Evolutionary conservation across 2,329 filamentous ascomycete genomes (phyloP).

Genomic region (Thielaviopsis euricoi): DNA sequence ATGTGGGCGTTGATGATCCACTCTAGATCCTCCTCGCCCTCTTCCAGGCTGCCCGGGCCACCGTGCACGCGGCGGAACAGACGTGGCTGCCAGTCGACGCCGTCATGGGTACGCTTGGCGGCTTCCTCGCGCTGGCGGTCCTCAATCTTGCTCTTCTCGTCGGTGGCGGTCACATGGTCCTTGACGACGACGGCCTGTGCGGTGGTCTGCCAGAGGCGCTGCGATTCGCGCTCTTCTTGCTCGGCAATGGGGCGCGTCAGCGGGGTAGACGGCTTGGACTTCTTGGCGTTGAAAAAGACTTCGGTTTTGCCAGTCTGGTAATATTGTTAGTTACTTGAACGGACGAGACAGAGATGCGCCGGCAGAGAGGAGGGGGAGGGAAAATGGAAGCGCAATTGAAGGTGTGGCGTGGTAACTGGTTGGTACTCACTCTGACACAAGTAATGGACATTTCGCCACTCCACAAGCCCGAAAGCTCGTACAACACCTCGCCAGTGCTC

Average conservation of each 20-base stretch:
- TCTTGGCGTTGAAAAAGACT: slow-evolving; percentile 72
- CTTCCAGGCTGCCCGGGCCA: slow-evolving; percentile 53
- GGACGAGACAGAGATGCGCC: no score
- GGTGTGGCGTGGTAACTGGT: background rate
- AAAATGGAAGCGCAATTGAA: background rate
- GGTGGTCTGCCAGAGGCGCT: slow-evolving; percentile 70
- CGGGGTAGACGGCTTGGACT: slow-evolving; percentile 61
- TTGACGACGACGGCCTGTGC: slow-evolving; percentile 65
- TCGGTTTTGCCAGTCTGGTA: slow-evolving; percentile 71
- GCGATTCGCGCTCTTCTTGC: slow-evolving; percentile 80
- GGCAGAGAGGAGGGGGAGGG: no score
- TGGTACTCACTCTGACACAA: slow-evolving; percentile 47
- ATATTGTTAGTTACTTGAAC: background rate
- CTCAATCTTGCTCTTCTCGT: slow-evolving; percentile 93
- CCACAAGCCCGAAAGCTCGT: slow-evolving; percentile 84
- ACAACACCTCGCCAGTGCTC: slow-evolving; percentile 71
- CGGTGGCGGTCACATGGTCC: slow-evolving; percentile 79
- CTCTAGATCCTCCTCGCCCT: slow-evolving; percentile 78
- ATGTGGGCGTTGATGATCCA: slow-evolving; percentile 86
- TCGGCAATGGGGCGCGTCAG: slow-evolving; percentile 62
- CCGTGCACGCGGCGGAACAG: slow-evolving; percentile 65
- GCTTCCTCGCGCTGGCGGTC: slow-evolving; percentile 84
- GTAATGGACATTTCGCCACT: slow-evolving; percentile 90
- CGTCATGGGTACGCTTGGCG: slow-evolving; percentile 58
- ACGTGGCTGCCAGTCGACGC: slow-evolving; percentile 72